Base-by-base conservation (phyloP, 768 basidiomycete genomes). In the Cantharellus anzutake region DNA sequence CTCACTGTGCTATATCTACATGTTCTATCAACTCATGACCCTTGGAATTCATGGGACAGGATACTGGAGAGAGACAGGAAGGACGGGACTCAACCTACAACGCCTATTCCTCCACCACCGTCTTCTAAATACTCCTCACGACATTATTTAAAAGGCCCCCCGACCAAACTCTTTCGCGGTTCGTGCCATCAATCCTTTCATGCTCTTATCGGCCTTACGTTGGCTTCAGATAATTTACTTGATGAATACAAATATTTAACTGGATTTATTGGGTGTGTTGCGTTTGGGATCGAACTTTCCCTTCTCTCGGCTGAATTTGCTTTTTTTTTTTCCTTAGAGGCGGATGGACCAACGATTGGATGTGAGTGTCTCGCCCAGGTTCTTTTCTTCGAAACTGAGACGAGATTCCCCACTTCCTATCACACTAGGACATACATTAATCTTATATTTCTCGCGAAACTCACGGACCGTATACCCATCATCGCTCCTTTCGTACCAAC, bases 351-450 rank as follows among this genome's bases (percentile, higher is more conserved):
- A 57, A 57, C 41, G 56, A 57, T 41, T 57, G 7, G 7, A 57
- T 57, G 56, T 57, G 40, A 5, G 41, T 38, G 5, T 16, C 11
- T 11, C 35, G 14, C 14, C 52, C 52, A 11, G 11, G 16, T n/a
- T 34, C 52, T 35, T 2, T 35, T 34, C 7, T 35, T 35, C 52
- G 52, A 55, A 29, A 29, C 20, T 29, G 20, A 29, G 20, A 29
- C 20, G 20, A 29, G 20, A 29, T 29, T 29, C 20, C 20, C 20
- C 20, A 29, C 20, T 1, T 55, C 42, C 56, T 14, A 37, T 73
- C 83, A 85, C 70, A 81, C 84, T 39, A 83, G 84, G 78, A 83
- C 83, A 60, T 81, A 80, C 66, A 71, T 71, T 48, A 81, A 83
- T 66, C 70, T 82, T 57, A 72, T 83, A 41, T 82, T 82, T 63